Percentiles rank a stretch among this genome's conserved stretches.
Conservation (phyloP, 768 basidiomycete species). For the Suillus variegatus region DNA sequence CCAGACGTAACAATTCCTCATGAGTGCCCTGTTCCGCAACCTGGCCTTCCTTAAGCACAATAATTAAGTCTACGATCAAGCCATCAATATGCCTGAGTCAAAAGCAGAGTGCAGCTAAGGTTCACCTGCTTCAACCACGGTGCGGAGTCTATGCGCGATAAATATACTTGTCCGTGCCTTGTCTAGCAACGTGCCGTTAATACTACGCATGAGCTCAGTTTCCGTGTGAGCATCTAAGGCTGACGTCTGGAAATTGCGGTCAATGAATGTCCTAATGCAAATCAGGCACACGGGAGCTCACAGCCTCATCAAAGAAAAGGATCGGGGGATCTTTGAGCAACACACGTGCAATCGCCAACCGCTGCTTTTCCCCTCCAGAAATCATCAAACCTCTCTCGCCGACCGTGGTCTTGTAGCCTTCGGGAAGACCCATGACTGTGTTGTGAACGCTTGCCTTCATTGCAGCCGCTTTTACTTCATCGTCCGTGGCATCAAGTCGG, state of each 20-base stretch:
- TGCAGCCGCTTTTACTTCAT: conserved; percentile 84
- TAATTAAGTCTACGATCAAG: conserved; percentile 70
- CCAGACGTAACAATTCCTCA: conserved; percentile 71
- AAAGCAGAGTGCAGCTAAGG: conserved; percentile 10
- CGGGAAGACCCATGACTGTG: conserved; percentile 77
- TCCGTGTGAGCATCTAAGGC: conserved; percentile 96
- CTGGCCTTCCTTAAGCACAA: conserved; percentile 88
- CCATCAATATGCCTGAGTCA: not conserved
- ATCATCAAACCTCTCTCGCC: conserved; percentile 98
- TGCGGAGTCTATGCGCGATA: conserved; percentile 91
- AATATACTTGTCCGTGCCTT: conserved; percentile 92
- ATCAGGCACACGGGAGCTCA: conserved; percentile 43
- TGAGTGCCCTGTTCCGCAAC: conserved; percentile 95
- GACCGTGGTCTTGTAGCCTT: conserved; percentile 87
- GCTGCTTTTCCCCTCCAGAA: conserved; percentile 97
- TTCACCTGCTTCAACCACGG: conserved; percentile 86
- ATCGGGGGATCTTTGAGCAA: conserved; percentile 94
- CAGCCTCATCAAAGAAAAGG: conserved; percentile 97
- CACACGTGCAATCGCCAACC: conserved; percentile 91
- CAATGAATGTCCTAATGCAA: conserved; percentile 7
- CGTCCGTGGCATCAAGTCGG: conserved; percentile 81
- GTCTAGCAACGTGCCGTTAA: conserved; percentile 75
- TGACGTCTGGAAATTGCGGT: conserved; percentile 64
- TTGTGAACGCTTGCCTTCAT: conserved; percentile 85
- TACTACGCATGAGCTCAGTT: conserved; percentile 91